Evolutionary conservation across 345 rosid genomes (phyloP), one percentile per base, ranked within the genome.

Genomic region (Cardamine resedifolia): DNA sequence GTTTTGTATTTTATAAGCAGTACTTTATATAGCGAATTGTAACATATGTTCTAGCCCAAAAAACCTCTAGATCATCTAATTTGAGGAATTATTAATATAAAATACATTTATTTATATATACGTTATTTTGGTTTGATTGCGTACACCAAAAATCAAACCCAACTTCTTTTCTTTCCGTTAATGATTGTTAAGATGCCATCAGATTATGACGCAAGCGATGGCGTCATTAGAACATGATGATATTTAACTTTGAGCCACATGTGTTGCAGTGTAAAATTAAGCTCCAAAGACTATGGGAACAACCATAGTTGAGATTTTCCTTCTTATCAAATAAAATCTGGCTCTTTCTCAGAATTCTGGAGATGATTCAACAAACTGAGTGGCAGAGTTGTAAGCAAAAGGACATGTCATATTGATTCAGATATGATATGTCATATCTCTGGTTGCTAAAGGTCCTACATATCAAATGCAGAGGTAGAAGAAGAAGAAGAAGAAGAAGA

Each of bases 181-280:
- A 41, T 41, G 45, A 36, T 58, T 39, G 49, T 21, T 61, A 23
- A 24, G 15, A 41, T 61, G 66, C 39, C 66, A 39, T 39, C 49
- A 23, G 65, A 60, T 15, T 24, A 16, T 41, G 66, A 15, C 49
- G 23, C 14, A 61, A 24, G 9, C n/a, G 21, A 15, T 15, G 7
- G 3, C 34, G 50, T 41, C 66, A 61, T 24, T 1, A 15, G 14
- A 30, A 30, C 36, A 4, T 9, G 23, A 56, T 56, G 11, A 36
- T 21, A 12, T 9, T n/a, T 15, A 26, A 26, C 12, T 51, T 11
- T 47, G 50, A 24, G 57, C 31, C 57, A 51, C 26, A 48, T 10
- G 21, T 47, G 20, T 21, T 50, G 56, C 15, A 39, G 28, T 49
- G 26, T 20, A 5, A 57, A 18, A 33, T 7, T 18, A 31, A n/a